A percentile compares a stretch with the other conserved stretches of the same genome.
Conservation (phyloP, 495 filamentous ascomycete species). For the Jackrogersella multiformis region DNA sequence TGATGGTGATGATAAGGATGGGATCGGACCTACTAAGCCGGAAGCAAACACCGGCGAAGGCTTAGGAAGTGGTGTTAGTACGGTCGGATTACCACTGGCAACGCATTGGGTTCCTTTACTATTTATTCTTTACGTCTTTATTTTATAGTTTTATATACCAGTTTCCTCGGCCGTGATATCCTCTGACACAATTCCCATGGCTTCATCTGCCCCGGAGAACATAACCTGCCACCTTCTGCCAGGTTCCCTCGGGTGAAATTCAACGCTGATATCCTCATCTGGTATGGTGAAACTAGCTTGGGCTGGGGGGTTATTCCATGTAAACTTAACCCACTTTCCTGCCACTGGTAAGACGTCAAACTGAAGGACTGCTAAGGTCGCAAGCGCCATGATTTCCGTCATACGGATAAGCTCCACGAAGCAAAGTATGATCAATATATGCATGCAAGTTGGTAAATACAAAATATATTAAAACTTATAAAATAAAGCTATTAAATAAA, state of each 20-base stretch:
- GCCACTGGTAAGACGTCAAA: conserved; percentile 49
- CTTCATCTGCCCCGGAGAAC: conserved; percentile 24
- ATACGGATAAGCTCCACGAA: too few relatives aligned
- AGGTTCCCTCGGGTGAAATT: conserved; percentile 25
- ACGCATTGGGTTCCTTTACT: conserved; percentile 12
- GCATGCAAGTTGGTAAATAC: too few relatives aligned
- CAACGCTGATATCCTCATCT: conserved; percentile 39
- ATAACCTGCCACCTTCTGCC: conserved; percentile 23
- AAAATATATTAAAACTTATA: too few relatives aligned
- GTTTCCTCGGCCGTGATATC: too few relatives aligned
- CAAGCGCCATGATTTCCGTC: conserved; percentile 46
- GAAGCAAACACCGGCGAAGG: conserved; percentile 33
- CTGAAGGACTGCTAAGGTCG: conserved; percentile 50
- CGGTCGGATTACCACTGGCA: conserved; percentile 20
- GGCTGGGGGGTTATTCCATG: conserved; percentile 34
- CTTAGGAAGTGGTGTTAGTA: conserved; percentile 45
- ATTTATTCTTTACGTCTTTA: conserved; percentile 1
- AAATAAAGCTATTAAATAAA: too few relatives aligned
- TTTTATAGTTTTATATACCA: conserved; percentile 2
- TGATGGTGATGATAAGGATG: conserved; percentile 32
- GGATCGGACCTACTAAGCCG: conserved; percentile 45
- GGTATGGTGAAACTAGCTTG: conserved; percentile 34
- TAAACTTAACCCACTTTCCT: conserved; percentile 38
- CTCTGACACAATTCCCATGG: conserved; percentile 24
- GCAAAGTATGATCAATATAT: too few relatives aligned